These are phyloP conservation scores for Flaveria linearis DNA, from an alignment of 129 eudicot genomes.

Conservation along the genomic window DNA sequence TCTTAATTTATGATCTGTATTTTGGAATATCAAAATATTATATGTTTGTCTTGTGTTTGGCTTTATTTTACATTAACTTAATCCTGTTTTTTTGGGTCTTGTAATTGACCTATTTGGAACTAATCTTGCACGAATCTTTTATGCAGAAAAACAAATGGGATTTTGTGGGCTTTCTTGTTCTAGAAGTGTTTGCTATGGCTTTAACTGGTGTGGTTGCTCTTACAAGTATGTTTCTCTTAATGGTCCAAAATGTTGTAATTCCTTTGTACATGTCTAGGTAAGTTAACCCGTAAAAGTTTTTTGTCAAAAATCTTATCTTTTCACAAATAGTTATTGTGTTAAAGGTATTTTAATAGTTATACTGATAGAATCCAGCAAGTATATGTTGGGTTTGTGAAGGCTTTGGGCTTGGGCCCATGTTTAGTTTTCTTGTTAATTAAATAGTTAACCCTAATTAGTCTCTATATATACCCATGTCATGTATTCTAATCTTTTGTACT, in stretches of 20 bases:
- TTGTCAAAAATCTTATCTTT: no score
- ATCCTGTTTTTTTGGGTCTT: conserved; percentile 9
- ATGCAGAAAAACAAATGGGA: conserved; percentile 97
- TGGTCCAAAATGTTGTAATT: not conserved
- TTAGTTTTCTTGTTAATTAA: no score
- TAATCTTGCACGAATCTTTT: conserved; percentile 5
- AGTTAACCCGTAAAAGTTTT: not conserved
- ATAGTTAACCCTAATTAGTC: no score
- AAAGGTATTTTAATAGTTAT: not conserved
- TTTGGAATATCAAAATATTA: not conserved
- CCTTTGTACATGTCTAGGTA: not conserved
- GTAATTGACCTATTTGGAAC: not conserved
- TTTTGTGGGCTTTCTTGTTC: conserved; percentile 73
- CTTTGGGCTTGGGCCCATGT: no score
- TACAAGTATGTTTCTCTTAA: conserved; percentile 52
- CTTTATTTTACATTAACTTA: not conserved
- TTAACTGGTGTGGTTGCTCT: conserved; percentile 76
- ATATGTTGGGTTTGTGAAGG: no score
- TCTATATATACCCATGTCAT: no score
- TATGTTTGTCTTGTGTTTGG: not conserved
- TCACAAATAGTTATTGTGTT: not conserved
- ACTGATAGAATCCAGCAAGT: no score
- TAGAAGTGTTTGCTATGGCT: conserved; percentile 81
- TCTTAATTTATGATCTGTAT: not conserved
- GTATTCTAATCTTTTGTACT: no score